Conservation (phyloP, 495 filamentous ascomycete species). For the Neurospora hispaniola region DNA sequence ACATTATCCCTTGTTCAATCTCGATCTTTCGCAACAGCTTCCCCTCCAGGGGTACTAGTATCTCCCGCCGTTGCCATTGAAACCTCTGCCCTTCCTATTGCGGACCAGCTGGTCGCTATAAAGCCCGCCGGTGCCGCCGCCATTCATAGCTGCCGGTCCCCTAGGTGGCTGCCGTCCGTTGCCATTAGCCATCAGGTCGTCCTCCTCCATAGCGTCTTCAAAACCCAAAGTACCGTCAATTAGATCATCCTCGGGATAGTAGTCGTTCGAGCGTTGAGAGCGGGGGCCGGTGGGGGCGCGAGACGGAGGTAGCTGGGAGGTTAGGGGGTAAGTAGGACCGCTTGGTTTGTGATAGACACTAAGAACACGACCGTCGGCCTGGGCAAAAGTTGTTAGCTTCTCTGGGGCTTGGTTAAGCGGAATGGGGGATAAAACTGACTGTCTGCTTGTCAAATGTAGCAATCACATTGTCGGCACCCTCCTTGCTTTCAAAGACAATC, state of each 20-base stretch:
- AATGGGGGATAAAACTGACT: constrained; percentile 36
- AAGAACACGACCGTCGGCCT: constrained; percentile 82
- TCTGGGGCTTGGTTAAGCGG: background rate
- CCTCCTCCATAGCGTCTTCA: constrained; percentile 42
- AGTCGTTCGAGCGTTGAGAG: constrained; percentile 15
- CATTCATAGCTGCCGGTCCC: constrained; percentile 3
- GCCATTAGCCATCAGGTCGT: constrained; percentile 10
- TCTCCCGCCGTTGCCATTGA: constrained; percentile 7
- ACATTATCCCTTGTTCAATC: background rate
- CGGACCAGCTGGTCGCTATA: constrained; percentile 18
- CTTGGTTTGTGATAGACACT: constrained; percentile 58
- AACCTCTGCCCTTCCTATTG: constrained; percentile 28
- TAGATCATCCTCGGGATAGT: constrained; percentile 25
- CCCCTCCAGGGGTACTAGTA: background rate
- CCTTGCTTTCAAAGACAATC: constrained; percentile 67
- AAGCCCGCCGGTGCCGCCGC: constrained; percentile 3
- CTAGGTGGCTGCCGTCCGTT: constrained; percentile 9
- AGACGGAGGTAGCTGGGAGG: constrained; percentile 10
- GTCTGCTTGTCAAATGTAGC: constrained; percentile 78
- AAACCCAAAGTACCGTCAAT: constrained; percentile 57
- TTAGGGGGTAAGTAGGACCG: background rate
- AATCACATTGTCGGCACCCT: constrained; percentile 70
- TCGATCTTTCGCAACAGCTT: background rate
- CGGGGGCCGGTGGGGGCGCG: constrained; percentile 18
- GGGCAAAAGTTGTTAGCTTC: background rate